Conservation (phyloP, 2,329 filamentous ascomycete species). For the Hirsutella minnesotensis region DNA sequence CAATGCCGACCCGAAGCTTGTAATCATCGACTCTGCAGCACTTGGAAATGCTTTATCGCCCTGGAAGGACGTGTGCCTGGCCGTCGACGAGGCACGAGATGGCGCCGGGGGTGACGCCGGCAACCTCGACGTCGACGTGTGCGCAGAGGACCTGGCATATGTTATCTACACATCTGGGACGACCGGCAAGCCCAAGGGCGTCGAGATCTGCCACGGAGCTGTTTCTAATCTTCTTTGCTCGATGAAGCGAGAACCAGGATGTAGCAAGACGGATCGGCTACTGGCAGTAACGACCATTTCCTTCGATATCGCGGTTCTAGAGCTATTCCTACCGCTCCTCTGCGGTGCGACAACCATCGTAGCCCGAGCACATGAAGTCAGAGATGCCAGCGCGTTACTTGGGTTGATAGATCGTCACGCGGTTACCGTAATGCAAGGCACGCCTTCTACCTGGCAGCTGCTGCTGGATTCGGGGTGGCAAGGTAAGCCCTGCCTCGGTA, state of each 20-base stretch:
- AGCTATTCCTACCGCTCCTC: slow-evolving; percentile 8
- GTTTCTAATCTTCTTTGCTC: slow-evolving; percentile 6
- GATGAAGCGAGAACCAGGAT: slow-evolving; percentile 4
- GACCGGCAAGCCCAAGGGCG: neutral
- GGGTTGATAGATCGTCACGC: slow-evolving; percentile 5
- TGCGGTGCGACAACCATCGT: slow-evolving; percentile 8
- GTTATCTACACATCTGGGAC: neutral
- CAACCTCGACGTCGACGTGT: neutral
- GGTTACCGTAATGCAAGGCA: slow-evolving; percentile 8
- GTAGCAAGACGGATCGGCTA: slow-evolving; percentile 6
- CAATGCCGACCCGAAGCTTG: slow-evolving; percentile 5
- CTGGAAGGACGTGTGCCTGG: neutral
- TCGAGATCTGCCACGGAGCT: slow-evolving; percentile 1
- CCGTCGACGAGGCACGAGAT: slow-evolving; percentile 1
- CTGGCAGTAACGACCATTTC: slow-evolving; percentile 9
- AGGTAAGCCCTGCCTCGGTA: slow-evolving; percentile 4
- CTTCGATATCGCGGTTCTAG: slow-evolving; percentile 8
- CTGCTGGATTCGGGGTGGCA: slow-evolving; percentile 8
- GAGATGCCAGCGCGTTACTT: slow-evolving; percentile 4
- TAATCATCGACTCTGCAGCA: slow-evolving; percentile 3
- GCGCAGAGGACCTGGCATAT: neutral
- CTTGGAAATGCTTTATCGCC: neutral
- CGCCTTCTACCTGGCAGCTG: slow-evolving; percentile 9
- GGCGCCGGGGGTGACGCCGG: neutral
- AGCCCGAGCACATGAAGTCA: slow-evolving; percentile 5